These are phyloP conservation scores for Anacardium occidentale DNA, from an alignment of 345 rosid species.

Conservation along the genomic window DNA sequence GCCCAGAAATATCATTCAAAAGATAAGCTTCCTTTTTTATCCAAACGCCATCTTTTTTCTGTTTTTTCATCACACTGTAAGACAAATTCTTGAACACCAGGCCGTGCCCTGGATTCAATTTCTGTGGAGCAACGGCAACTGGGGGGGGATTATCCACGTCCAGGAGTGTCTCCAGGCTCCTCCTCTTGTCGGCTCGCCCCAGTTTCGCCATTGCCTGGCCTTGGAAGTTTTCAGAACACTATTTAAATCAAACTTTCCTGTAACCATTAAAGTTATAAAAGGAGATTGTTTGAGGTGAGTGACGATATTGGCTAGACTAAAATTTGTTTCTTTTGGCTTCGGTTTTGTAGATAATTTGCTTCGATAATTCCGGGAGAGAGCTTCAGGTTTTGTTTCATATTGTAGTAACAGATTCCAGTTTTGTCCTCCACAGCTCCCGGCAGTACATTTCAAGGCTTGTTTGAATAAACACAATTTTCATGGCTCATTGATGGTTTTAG, in stretches of 20 bases:
- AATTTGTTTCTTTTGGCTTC: conserved; percentile 1
- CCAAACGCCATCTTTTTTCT: conserved; percentile 52
- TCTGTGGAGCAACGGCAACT: conserved; percentile 7
- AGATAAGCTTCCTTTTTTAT: conserved; percentile 56
- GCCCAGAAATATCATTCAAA: conserved; percentile 71
- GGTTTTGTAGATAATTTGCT: conserved; percentile 28
- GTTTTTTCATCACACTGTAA: conserved; percentile 56
- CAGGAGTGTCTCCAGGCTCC: conserved; percentile 48
- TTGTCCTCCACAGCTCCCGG: too few species aligned
- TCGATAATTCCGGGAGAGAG: conserved; percentile 24
- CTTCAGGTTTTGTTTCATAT: neutral
- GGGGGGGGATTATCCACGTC: conserved; percentile 39
- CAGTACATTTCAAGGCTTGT: too few species aligned
- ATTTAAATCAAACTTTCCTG: too few species aligned
- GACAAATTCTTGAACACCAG: conserved; percentile 58
- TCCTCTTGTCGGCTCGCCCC: conserved; percentile 14
- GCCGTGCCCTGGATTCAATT: conserved; percentile 48
- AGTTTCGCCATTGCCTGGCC: conserved; percentile 22
- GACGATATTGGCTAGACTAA: conserved; percentile 5
- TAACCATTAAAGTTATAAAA: too few species aligned
- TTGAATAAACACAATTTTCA: too few species aligned
- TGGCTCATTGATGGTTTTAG: too few species aligned
- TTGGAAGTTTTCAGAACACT: too few species aligned
- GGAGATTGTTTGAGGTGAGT: neutral
- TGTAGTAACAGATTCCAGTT: neutral